phyloP scores from a whole-genome alignment of 2,329 filamentous ascomycete genomes.

The Fusarium sp. region DNA sequence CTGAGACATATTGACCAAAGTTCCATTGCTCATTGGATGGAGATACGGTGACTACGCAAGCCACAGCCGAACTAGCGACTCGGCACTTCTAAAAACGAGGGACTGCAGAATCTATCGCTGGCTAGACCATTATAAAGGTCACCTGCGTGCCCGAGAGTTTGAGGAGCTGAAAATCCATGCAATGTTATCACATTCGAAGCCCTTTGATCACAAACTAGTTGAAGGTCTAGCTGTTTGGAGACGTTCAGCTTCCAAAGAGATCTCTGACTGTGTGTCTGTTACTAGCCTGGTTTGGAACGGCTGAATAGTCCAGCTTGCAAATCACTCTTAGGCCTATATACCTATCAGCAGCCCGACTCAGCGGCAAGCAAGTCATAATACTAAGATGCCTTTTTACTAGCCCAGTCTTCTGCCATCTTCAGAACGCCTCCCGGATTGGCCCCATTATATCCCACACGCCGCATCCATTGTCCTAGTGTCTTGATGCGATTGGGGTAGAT shows the following conservation, averaged over 20 bases:
- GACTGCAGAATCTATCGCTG: background rate
- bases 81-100: background rate
- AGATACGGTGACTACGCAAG: background rate
- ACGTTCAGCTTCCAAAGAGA: background rate
- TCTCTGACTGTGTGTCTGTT: background rate
- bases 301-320: background rate
- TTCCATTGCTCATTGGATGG: background rate
- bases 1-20: background rate
- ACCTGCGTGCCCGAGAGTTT: background rate
- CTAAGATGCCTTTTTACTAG: too few relatives aligned
- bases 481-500: too few relatives aligned
- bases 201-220: background rate
- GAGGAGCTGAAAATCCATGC: background rate
- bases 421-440: too few relatives aligned
- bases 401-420: too few relatives aligned
- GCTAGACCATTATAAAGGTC: background rate
- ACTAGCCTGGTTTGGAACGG: background rate
- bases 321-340: too few relatives aligned
- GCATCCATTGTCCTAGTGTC: too few relatives aligned
- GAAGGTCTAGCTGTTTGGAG: rapidly evolving
- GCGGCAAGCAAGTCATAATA: too few relatives aligned
- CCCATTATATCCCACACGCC: too few relatives aligned
- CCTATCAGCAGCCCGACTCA: too few relatives aligned
- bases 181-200: background rate
- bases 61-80: background rate